A percentile compares a stretch with the other conserved stretches of the same genome.
These are phyloP conservation scores for Schizothecium vesticola DNA, from an alignment of 495 filamentous ascomycete species.

Conservation along the genomic window DNA sequence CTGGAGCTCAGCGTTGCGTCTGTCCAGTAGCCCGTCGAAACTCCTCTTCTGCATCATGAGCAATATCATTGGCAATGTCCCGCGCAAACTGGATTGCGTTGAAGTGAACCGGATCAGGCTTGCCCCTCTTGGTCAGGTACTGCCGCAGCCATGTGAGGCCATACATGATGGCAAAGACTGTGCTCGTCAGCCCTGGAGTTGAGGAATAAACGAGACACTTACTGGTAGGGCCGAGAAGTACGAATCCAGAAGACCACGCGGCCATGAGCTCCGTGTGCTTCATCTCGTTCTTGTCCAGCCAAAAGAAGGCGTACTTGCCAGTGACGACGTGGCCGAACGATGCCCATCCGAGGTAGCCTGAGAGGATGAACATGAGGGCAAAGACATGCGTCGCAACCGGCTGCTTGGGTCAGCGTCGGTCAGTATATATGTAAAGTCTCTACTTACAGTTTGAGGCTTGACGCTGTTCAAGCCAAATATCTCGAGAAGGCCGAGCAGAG, in stretches of 20 bases:
- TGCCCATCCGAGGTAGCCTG: constrained; percentile 44
- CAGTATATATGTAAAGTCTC: background rate
- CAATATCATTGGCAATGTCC: constrained; percentile 4
- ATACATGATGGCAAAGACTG: constrained; percentile 42
- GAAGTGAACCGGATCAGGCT: background rate
- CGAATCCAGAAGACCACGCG: constrained; percentile 33
- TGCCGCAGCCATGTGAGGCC: constrained; percentile 43
- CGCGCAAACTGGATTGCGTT: constrained; percentile 3
- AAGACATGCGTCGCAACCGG: constrained; percentile 33
- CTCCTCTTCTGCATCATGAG: background rate
- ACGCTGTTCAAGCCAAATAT: constrained; percentile 46
- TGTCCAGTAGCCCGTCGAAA: background rate
- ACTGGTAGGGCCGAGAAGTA: constrained; percentile 31
- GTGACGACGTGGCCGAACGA: constrained; percentile 42
- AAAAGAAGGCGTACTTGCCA: constrained; percentile 44
- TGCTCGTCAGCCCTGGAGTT: background rate
- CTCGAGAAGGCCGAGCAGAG: constrained; percentile 42
- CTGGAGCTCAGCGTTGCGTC: background rate
- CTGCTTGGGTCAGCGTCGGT: constrained; percentile 17
- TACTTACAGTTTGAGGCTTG: constrained; percentile 41
- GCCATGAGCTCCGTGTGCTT: constrained; percentile 31
- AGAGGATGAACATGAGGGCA: constrained; percentile 32
- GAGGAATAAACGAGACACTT: constrained; percentile 13
- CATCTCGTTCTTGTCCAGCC: constrained; percentile 38
- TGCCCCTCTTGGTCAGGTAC: constrained; percentile 24